These are phyloP conservation scores for Candida chauliodis DNA, from an alignment of 805 yeast genomes.

Conservation along the genomic window DNA sequence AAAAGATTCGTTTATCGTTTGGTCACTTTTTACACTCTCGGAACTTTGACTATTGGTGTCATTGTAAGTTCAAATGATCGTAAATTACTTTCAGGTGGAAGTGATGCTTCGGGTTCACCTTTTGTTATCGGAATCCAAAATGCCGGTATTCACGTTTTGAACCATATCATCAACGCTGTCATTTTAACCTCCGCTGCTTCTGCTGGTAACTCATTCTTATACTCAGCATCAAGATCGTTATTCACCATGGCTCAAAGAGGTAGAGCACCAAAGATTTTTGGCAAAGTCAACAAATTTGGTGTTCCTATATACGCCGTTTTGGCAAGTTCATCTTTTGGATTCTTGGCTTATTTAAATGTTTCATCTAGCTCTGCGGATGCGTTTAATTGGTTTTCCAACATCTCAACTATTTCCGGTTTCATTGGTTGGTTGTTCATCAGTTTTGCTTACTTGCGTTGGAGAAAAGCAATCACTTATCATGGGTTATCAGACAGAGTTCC, in stretches of 20 bases:
- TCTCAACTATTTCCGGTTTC: slow-evolving; percentile 65
- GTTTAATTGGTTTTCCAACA: slow-evolving; percentile 63
- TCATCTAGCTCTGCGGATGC: slow-evolving; percentile 51
- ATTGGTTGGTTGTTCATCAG: slow-evolving; percentile 57
- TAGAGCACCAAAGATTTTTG: slow-evolving; percentile 35
- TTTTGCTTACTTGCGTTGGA: slow-evolving; percentile 56
- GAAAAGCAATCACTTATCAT: slow-evolving; percentile 58
- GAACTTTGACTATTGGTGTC: slow-evolving; percentile 39
- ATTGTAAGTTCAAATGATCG: slow-evolving; percentile 28
- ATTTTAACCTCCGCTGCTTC: slow-evolving; percentile 57
- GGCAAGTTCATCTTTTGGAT: slow-evolving; percentile 34
- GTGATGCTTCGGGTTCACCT: slow-evolving; percentile 59
- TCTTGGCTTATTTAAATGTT: slow-evolving; percentile 52
- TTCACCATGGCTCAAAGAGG: slow-evolving; percentile 39
- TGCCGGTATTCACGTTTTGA: slow-evolving; percentile 56
- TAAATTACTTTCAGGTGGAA: slow-evolving; percentile 19
- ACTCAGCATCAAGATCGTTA: slow-evolving; percentile 40
- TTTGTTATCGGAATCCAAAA: slow-evolving; percentile 62
- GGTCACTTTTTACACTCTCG: slow-evolving; percentile 37
- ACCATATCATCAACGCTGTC: slow-evolving; percentile 60
- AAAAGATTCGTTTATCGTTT: slow-evolving; percentile 53
- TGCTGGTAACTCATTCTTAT: slow-evolving; percentile 42
- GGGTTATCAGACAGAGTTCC: slow-evolving; percentile 54
- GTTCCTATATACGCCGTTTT: slow-evolving; percentile 34
- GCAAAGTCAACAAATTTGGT: slow-evolving; percentile 41